Evolutionary conservation across 2,329 filamentous ascomycete species (phyloP), one percentile per base, ranked within the genome.

Genomic region (Neopestalotiopsis rosae): DNA sequence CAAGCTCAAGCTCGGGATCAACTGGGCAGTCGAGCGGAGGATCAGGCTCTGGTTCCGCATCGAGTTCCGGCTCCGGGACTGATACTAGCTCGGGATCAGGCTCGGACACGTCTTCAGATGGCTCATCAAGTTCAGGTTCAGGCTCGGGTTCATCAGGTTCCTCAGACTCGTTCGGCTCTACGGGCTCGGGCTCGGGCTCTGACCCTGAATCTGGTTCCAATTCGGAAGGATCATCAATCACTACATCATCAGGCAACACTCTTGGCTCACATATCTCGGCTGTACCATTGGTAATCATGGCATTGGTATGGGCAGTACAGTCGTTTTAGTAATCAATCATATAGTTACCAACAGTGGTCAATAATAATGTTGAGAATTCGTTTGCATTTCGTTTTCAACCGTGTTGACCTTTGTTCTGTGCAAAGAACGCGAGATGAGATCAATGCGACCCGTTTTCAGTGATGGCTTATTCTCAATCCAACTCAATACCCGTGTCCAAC

Each of bases 241-340:
- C 28, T 24, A 59, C 57, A 59, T 59, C 57, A 59, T 34, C 57
- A 17, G 13, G 57, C 57, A 59, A 17, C 30, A 34, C 57, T 59
- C 57, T 59, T 59, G 57, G 57, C 57, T 59, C 57, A 59, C 57
- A 13, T 17, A 10, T 30, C 5, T 59, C 57, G 28, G n/a, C 57
- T 34, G 7, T 34, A 24, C 45, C 45, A 52, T 10, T 52, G n/a
- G 5, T 52, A 24, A 6, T 52, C 5, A 52, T 10, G n/a, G 20
- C 20, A 52, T 52, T 52, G 45, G 45, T 10, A 52, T 52, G 45
- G n/a, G 45, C 45, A 52, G 45, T 10, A 52, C 45, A 52, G 45
- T 52, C 45, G n/a, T 9, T 52, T 24, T 52, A 12, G 7, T 52
- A 24, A 24, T 52, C 6, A 2, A 10, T 20, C 20, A 24, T 20